These are phyloP conservation scores for Mariannaea elegans DNA, from an alignment of 2,329 filamentous ascomycete species.

Conservation along the genomic window DNA sequence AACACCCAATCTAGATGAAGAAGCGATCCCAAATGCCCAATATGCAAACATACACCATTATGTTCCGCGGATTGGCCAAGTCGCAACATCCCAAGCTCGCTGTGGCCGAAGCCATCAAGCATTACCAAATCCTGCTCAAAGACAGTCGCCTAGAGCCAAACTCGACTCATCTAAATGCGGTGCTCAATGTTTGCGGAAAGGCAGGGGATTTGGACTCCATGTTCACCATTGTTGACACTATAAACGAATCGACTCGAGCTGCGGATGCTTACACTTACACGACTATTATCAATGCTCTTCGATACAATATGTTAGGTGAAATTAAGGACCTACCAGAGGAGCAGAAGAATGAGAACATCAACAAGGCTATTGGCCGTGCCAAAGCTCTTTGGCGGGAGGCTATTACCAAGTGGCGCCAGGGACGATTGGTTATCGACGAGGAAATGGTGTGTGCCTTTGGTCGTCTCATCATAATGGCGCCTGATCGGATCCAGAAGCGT, in stretches of 20 bases:
- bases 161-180: conserved; percentile 86
- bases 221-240: conserved; percentile 77
- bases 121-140: conserved; percentile 80
- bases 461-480: conserved; percentile 74
- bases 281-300: conserved; percentile 82
- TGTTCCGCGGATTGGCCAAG: conserved; percentile 78
- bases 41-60: conserved; percentile 81
- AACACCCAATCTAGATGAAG: conserved; percentile 76
- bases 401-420: conserved; percentile 77
- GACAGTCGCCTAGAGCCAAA: conserved; percentile 73
- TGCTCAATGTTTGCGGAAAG: conserved; percentile 81
- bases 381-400: conserved; percentile 85
- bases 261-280: conserved; percentile 80
- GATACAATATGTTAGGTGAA: conserved; percentile 45
- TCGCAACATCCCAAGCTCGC: conserved; percentile 67
- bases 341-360: conserved; percentile 46
- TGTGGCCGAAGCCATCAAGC: conserved; percentile 73
- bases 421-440: conserved; percentile 78
- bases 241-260: conserved; percentile 70
- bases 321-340: conserved; percentile 39
- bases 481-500: conserved; percentile 67
- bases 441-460: conserved; percentile 84
- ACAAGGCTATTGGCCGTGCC: conserved; percentile 69
- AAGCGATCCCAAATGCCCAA: conserved; percentile 86
- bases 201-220: conserved; percentile 81